These are phyloP conservation scores for Penicillium thymicola DNA, from an alignment of 2,329 filamentous ascomycete species.

Conservation along the genomic window DNA sequence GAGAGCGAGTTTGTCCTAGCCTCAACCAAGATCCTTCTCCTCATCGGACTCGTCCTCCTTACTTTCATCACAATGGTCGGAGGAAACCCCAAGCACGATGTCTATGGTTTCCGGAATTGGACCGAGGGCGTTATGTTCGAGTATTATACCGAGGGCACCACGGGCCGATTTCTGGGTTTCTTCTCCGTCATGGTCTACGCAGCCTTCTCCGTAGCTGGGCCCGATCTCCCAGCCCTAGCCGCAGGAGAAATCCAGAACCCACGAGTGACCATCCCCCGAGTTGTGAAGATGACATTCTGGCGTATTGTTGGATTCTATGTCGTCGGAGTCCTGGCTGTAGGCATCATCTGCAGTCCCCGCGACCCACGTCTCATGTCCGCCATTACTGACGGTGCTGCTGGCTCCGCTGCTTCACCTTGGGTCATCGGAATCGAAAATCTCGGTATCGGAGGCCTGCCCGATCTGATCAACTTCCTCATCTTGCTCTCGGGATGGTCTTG, in stretches of 20 bases:
- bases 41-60: conserved; percentile 66
- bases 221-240: conserved; percentile 57
- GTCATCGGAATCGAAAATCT: conserved; percentile 70
- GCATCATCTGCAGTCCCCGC: conserved; percentile 65
- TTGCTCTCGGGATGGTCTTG: conserved; percentile 68
- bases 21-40: conserved; percentile 65
- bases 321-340: conserved; percentile 66
- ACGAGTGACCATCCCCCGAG: conserved; percentile 65
- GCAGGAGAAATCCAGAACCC: conserved; percentile 69
- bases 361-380: conserved; percentile 59
- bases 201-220: conserved; percentile 61
- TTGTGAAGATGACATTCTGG: conserved; percentile 73
- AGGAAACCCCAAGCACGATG: conserved; percentile 67
- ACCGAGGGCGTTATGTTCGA: conserved; percentile 61
- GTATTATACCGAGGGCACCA: conserved; percentile 59
- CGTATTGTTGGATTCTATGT: conserved; percentile 73
- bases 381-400: conserved; percentile 54
- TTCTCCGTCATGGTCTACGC: conserved; percentile 68
- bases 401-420: conserved; percentile 67
- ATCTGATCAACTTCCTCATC: conserved; percentile 71
- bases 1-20: conserved; percentile 71
- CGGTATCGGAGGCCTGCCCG: conserved; percentile 63
- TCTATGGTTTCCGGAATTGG: conserved; percentile 69
- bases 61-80: conserved; percentile 80
- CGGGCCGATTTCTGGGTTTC: conserved; percentile 70